A percentile compares a stretch with the other conserved stretches of the same genome.
phyloP scores from a whole-genome alignment of 176 grass and related monocot species.

The Tillandsia fasciculata region DNA sequence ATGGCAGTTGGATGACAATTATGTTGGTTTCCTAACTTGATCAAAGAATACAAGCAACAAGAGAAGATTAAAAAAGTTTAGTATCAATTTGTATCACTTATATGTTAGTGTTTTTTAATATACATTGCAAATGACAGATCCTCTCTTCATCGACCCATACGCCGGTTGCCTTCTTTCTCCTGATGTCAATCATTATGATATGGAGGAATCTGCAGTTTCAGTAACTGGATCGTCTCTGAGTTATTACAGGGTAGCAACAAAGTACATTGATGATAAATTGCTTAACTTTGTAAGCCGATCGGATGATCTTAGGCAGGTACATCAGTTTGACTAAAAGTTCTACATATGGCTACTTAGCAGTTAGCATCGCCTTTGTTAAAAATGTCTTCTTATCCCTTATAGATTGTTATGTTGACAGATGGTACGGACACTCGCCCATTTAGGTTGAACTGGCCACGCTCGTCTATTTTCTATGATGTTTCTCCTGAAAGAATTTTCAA shows the following conservation, averaged over 20 bases:
- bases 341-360: neutral
- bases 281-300: slow-evolving; percentile 40
- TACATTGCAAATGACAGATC: slow-evolving; percentile 42
- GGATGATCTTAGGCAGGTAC: slow-evolving; percentile 73
- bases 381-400: slow-evolving; percentile 53
- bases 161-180: slow-evolving; percentile 59
- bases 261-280: slow-evolving; percentile 78
- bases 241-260: slow-evolving; percentile 61
- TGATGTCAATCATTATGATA: slow-evolving; percentile 18
- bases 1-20: neutral
- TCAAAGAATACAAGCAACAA: neutral
- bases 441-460: slow-evolving; percentile 75
- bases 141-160: slow-evolving; percentile 80
- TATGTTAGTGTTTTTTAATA: slow-evolving; percentile 8
- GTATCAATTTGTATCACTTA: neutral
- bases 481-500: slow-evolving; percentile 56
- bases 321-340: slow-evolving; percentile 23
- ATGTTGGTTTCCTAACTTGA: neutral
- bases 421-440: slow-evolving; percentile 95
- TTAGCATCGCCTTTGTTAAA: neutral
- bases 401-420: slow-evolving; percentile 98
- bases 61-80: slow-evolving; percentile 8
- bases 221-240: slow-evolving; percentile 13
- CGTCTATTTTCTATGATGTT: slow-evolving; percentile 63
- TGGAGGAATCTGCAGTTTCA: slow-evolving; percentile 16